phyloP scores from a whole-genome alignment of 441 rosid species.

The Corymbia citriodora region DNA sequence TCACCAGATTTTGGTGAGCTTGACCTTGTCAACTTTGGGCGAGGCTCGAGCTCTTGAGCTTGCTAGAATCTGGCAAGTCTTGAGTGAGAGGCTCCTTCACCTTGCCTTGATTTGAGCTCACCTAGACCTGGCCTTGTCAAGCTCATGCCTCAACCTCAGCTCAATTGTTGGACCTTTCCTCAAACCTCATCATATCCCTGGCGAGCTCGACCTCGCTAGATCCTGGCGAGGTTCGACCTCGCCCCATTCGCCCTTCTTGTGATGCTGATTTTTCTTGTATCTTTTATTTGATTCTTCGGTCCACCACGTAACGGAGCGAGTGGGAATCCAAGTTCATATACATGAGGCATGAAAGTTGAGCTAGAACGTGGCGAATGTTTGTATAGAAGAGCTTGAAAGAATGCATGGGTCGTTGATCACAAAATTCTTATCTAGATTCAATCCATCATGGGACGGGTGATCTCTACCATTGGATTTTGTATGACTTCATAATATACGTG shows the following conservation, averaged over 20 bases:
- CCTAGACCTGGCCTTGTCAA: not conserved
- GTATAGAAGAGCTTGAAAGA: not conserved
- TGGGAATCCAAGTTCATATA: not conserved
- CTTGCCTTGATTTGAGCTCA: too few relatives aligned
- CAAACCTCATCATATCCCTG: not conserved
- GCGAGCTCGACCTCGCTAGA: accelerated
- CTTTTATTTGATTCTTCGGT: not conserved
- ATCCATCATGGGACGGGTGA: not conserved
- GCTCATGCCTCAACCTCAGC: not conserved
- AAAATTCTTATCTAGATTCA: not conserved
- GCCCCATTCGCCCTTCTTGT: not conserved
- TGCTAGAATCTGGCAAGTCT: accelerated
- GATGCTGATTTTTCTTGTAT: not conserved
- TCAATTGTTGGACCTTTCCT: not conserved
- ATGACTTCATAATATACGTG: not conserved
- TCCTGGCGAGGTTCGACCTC: not conserved
- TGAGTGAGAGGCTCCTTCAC: not conserved
- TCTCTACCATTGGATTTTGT: not conserved
- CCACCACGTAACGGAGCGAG: not conserved
- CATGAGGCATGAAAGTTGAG: not conserved
- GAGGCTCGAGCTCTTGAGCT: not conserved
- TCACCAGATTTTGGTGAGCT: not conserved
- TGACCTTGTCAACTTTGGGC: accelerated
- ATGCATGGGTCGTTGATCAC: not conserved
- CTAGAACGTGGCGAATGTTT: not conserved